Base-by-base conservation (phyloP, 805 yeast species). In the Candida maltosa region DNA sequence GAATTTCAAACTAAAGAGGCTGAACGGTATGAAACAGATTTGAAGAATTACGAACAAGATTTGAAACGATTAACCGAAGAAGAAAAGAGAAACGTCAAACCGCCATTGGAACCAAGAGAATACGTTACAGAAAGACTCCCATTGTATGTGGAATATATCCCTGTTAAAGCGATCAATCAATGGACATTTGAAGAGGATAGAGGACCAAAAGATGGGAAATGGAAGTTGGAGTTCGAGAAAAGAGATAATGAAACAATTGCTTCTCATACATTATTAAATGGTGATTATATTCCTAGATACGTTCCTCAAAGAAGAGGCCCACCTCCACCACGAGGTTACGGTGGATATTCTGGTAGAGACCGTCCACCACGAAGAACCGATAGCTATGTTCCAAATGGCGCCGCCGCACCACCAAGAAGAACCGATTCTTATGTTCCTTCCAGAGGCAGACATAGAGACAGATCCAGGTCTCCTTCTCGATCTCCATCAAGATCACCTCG, bases 161-260 rank as follows among this genome's bases (percentile, higher is more conserved):
- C 74, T 1, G 73, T 67, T 16, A 63, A 65, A 41, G 72, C 71
- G 12, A 56, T 68, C 3, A 64, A 62, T 36, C 58, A 56, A 27
- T 70, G 75, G 74, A 65, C 69, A 11, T 71, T 57, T 42, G 72
- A 69, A 46, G 76, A 70, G 40, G 65, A 60, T 35, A 52, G 49
- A 26, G 70, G 69, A 9, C 73, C 76, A 8, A 48, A 50, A 26
- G 64, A 69, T 46, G 75, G 73, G 2, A 47, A 65, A 31, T 70
- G 76, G 75, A 59, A 59, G 33, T 48, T 70, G n/a, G 56, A 58
- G 12, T 70, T 62, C 39, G 58, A 52, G 18, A 47, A 39, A 8
- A 45, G 49, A 25, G 65, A 61, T 5, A 65, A 61, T 8, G 66
- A 58, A 16, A 11, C 38, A 3, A 29, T 48, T 30, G 53, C 49